These are phyloP conservation scores for Colletotrichum tropicale DNA, from an alignment of 2,329 filamentous ascomycete genomes.

Conservation along the genomic window DNA sequence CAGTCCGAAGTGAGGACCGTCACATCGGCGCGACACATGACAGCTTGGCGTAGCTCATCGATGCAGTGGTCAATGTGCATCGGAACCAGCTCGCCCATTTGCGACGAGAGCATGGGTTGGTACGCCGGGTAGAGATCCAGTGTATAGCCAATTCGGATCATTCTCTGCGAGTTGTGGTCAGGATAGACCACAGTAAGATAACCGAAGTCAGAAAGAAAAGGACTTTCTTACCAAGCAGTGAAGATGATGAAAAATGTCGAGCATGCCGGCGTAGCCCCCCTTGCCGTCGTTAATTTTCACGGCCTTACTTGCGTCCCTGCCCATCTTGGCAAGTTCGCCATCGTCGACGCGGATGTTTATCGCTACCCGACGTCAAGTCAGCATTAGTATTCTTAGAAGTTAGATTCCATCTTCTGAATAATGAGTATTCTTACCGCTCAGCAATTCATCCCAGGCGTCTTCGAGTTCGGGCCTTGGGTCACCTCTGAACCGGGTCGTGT, in stretches of 20 bases:
- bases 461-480: neutral
- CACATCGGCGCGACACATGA: neutral
- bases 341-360: neutral
- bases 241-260: neutral
- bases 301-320: neutral
- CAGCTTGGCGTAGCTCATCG: neutral
- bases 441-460: neutral
- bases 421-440: neutral
- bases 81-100: neutral
- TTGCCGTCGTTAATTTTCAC: neutral
- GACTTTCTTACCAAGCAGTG: neutral
- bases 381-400: too few relatives aligned
- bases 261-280: neutral
- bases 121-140: neutral
- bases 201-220: rapidly evolving
- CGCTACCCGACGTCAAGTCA: neutral
- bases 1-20: neutral
- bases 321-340: neutral
- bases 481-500: neutral
- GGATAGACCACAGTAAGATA: neutral
- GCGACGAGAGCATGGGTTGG: neutral
- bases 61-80: neutral
- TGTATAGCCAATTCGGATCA: neutral
- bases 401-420: neutral
- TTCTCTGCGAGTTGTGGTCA: neutral